phyloP scores from a whole-genome alignment of 1,284 basidiomycete species.

The Cutaneotrichosporon cutaneum region DNA sequence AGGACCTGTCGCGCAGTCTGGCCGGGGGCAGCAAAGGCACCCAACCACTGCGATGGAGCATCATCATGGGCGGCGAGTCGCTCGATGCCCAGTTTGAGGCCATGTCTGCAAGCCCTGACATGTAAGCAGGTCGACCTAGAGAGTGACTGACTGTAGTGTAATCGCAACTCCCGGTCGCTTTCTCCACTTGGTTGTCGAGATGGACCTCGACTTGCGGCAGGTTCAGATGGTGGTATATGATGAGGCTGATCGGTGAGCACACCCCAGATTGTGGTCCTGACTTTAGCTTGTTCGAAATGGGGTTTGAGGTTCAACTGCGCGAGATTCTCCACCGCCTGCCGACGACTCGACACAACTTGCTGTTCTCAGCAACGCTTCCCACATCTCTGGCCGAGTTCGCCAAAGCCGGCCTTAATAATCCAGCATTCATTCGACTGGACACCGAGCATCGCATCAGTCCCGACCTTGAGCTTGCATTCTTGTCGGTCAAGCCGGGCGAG shows the following conservation, averaged over 20 bases:
- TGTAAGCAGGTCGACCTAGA: slow-evolving; percentile 62
- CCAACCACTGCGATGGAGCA: slow-evolving; percentile 80
- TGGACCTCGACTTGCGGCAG: slow-evolving; percentile 88
- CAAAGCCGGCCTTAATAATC: slow-evolving; percentile 90
- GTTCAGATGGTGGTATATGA: slow-evolving; percentile 94
- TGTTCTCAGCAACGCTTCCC: slow-evolving; percentile 95
- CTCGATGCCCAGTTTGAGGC: slow-evolving; percentile 96
- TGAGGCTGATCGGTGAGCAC: slow-evolving; percentile 74
- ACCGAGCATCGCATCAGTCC: slow-evolving; percentile 93
- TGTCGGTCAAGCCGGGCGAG: slow-evolving; percentile 86
- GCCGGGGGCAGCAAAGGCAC: slow-evolving; percentile 56
- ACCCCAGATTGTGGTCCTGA: not conserved
- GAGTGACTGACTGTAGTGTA: slow-evolving; percentile 59
- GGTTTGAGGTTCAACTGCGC: slow-evolving; percentile 86
- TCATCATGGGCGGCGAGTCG: slow-evolving; percentile 93
- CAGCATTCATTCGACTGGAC: slow-evolving; percentile 91
- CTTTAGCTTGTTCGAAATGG: slow-evolving; percentile 87
- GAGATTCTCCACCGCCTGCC: slow-evolving; percentile 90
- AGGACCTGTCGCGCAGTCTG: slow-evolving; percentile 74
- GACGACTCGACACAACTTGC: slow-evolving; percentile 78
- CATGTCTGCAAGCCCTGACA: slow-evolving; percentile 90
- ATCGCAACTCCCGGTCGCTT: slow-evolving; percentile 97
- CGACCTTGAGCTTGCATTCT: slow-evolving; percentile 91
- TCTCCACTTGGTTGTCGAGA: slow-evolving; percentile 92
- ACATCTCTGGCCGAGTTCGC: slow-evolving; percentile 96